Base-by-base conservation (phyloP, 768 basidiomycete genomes). In the Cyclocybe aegerita region DNA sequence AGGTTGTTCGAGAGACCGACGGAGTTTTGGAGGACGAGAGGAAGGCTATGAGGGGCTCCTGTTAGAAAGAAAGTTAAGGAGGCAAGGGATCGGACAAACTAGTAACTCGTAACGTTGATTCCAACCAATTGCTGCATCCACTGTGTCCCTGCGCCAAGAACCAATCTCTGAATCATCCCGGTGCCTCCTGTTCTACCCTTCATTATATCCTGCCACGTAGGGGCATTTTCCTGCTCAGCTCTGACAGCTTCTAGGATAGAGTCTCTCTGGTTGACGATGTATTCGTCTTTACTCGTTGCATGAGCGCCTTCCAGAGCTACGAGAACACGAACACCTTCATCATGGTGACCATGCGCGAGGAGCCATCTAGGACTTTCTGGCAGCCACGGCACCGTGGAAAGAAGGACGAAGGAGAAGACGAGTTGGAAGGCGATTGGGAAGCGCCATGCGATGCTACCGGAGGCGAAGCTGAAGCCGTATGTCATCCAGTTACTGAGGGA, bases 401-500 rank as follows among this genome's bases (percentile, higher is more conserved):
- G 56, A 6, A 79, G 57, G 41, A 78, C 66, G 30, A 73, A 41
- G 7, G 76, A 77, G 57, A 78, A 79, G 3, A 72, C 60, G 16
- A 79, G 69, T 46, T 79, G 76, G 52, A 79, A 77, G 1, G 76
- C 76, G 43, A 79, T 77, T 3, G 76, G 77, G 62, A 78, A 77
- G 5, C 77, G 64, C 78, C 76, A 78, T 8, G 74, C 62, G 12
- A 77, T 60, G 57, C 70, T 74, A 15, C 76, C 75, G 5, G 61
- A 45, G 12, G 71, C 54, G 56, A 73, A 79, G 56, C 75, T 77
- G 57, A 78, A 75, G 8, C 76, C 74, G 53, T 79, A 79, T 0
- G 77, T 79, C 73, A 79, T 75, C 77, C 77, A 79, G 51, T 79
- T 78, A 49, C 74, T 76, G 37, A 78, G 55, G 1, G 76, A 77